These are phyloP conservation scores for Lactarius hengduanensis DNA, from an alignment of 768 basidiomycete genomes.

Conservation along the genomic window DNA sequence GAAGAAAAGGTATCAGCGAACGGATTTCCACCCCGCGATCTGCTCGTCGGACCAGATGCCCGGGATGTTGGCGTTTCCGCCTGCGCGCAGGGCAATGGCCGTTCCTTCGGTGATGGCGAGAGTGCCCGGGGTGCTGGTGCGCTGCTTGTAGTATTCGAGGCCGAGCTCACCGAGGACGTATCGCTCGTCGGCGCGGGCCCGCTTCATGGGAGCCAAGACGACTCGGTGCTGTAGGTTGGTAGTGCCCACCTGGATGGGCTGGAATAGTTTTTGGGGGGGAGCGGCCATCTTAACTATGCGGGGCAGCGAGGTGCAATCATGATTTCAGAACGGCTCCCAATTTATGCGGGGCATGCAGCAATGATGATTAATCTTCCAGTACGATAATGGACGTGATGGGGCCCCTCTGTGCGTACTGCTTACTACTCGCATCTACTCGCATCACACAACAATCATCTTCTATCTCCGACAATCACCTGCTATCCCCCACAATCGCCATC, in stretches of 20 bases:
- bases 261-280: slow-evolving; percentile 39
- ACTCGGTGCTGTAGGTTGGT: slow-evolving; percentile 48
- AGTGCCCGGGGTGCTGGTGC: slow-evolving; percentile 48
- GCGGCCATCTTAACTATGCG: not conserved
- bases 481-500: too few species aligned
- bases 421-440: too few species aligned
- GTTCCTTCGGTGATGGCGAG: slow-evolving; percentile 60
- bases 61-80: slow-evolving; percentile 43
- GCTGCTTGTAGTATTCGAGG: slow-evolving; percentile 49
- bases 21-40: slow-evolving; percentile 54
- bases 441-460: too few species aligned
- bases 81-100: slow-evolving; percentile 50
- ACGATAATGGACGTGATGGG: too few species aligned
- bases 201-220: slow-evolving; percentile 54
- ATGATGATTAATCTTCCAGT: not conserved
- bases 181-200: slow-evolving; percentile 39
- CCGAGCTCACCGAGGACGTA: slow-evolving; percentile 41
- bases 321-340: not conserved
- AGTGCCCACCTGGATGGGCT: slow-evolving; percentile 45
- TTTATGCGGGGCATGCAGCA: not conserved
- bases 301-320: not conserved
- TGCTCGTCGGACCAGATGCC: slow-evolving; percentile 53
- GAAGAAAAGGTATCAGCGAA: slow-evolving; percentile 23
- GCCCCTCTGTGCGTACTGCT: too few species aligned
- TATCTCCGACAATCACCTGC: too few species aligned